phyloP scores from a whole-genome alignment of 192 early-diverging fungal species.

The Chytriomyces confervae region DNA sequence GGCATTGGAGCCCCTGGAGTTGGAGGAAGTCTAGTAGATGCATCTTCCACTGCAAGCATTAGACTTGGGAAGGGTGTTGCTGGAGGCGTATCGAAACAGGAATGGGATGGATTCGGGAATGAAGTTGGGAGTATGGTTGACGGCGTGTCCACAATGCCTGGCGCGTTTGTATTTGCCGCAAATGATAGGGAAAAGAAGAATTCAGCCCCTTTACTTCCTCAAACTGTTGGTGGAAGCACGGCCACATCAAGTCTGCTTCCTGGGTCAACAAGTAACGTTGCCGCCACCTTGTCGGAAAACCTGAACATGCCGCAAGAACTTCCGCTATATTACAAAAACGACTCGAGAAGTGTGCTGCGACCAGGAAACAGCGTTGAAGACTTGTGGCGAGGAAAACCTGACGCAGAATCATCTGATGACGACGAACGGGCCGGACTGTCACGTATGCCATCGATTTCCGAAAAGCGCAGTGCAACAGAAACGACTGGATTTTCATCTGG shows the following conservation, averaged over 20 bases:
- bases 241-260: background rate
- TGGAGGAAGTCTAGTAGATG: background rate
- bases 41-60: background rate
- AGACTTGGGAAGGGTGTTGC: slow-evolving; percentile 32
- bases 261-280: background rate
- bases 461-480: background rate
- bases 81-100: slow-evolving; percentile 20
- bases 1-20: background rate
- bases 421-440: background rate
- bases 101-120: slow-evolving; percentile 21
- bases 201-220: slow-evolving; percentile 10
- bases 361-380: slow-evolving; percentile 12
- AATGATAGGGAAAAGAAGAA: background rate
- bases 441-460: background rate
- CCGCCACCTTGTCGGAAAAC: slow-evolving; percentile 4
- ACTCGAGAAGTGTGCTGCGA: background rate
- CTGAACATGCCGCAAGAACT: slow-evolving; percentile 2
- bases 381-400: slow-evolving; percentile 5
- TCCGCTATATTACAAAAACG: slow-evolving; percentile 10
- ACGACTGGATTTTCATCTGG: background rate
- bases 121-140: background rate
- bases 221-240: background rate
- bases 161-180: slow-evolving; percentile 22
- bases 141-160: slow-evolving; percentile 13
- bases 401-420: background rate